These are phyloP conservation scores for Paraconiothyrium brasiliense DNA, from an alignment of 2,329 filamentous ascomycete species.

Conservation along the genomic window DNA sequence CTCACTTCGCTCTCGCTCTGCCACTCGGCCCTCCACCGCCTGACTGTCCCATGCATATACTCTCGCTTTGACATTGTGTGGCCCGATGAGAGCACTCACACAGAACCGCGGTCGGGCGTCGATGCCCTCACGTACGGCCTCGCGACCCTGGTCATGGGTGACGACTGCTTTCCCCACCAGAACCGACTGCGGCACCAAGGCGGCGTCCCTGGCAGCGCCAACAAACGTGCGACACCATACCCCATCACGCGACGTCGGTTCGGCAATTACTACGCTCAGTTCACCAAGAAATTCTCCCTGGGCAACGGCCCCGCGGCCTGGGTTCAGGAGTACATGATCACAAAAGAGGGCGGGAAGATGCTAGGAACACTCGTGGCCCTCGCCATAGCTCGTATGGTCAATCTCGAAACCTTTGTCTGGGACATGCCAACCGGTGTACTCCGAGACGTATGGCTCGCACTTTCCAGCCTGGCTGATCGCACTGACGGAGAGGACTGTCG, in stretches of 20 bases:
- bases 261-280: constrained; percentile 80
- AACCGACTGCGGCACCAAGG: constrained; percentile 37
- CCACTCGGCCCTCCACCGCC: constrained; percentile 78
- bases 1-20: constrained; percentile 80
- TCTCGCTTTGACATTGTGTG: constrained; percentile 88
- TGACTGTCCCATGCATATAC: constrained; percentile 82
- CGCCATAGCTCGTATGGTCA: constrained; percentile 82
- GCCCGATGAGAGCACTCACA: constrained; percentile 74
- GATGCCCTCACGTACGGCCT: constrained; percentile 86
- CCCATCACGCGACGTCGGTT: constrained; percentile 58
- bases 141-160: constrained; percentile 79
- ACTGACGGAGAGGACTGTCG: constrained; percentile 69
- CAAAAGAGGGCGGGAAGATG: constrained; percentile 87
- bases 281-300: constrained; percentile 82
- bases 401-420: constrained; percentile 84
- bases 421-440: constrained; percentile 89
- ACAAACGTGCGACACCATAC: constrained; percentile 39
- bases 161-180: constrained; percentile 67
- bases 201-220: constrained; percentile 15
- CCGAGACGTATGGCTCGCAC: constrained; percentile 81
- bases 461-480: constrained; percentile 74
- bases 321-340: constrained; percentile 84
- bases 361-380: constrained; percentile 83
- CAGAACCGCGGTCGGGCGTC: constrained; percentile 75
- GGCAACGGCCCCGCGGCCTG: constrained; percentile 82